A percentile compares a stretch with the other conserved stretches of the same genome.
Evolutionary conservation across 345 rosid species (phyloP).

Genomic region (Brassica rapa): DNA sequence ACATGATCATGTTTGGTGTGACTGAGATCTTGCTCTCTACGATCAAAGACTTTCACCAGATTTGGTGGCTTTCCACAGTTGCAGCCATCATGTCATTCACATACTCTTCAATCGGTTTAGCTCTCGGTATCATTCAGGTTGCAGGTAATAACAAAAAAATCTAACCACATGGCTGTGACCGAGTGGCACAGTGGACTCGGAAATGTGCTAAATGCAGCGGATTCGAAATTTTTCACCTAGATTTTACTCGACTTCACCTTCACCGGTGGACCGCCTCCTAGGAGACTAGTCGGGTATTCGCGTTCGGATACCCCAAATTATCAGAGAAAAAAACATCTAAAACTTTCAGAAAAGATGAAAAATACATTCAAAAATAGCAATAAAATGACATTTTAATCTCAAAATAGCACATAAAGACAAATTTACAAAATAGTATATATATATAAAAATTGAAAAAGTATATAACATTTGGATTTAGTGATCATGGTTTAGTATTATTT

Average conservation of each 20-base stretch:
- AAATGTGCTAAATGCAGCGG: too few relatives aligned
- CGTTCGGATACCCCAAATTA: too few relatives aligned
- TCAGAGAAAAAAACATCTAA: not conserved
- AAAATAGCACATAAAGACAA: not conserved
- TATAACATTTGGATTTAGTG: too few relatives aligned
- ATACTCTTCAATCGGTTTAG: conserved; percentile 81
- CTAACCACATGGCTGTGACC: not conserved
- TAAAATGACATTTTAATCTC: not conserved
- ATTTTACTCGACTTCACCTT: too few relatives aligned
- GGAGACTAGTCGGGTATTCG: too few relatives aligned
- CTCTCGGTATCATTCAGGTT: conserved; percentile 75
- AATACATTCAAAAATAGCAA: not conserved
- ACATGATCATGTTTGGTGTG: conserved; percentile 77
- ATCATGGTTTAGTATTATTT: not conserved
- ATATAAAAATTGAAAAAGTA: too few relatives aligned
- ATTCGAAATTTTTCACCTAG: too few relatives aligned
- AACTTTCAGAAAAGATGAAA: not conserved
- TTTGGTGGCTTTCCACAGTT: conserved; percentile 88
- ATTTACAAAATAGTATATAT: not conserved
- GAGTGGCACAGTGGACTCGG: too few relatives aligned
- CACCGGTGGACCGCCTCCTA: too few relatives aligned
- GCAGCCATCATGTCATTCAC: conserved; percentile 96
- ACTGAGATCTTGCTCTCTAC: conserved; percentile 70
- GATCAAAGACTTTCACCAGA: conserved; percentile 76
- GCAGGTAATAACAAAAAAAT: conserved; percentile 37